Evolutionary conservation across 305 asterid species (phyloP), one percentile per base, ranked within the genome.

Genomic region (Striga hermonthica): DNA sequence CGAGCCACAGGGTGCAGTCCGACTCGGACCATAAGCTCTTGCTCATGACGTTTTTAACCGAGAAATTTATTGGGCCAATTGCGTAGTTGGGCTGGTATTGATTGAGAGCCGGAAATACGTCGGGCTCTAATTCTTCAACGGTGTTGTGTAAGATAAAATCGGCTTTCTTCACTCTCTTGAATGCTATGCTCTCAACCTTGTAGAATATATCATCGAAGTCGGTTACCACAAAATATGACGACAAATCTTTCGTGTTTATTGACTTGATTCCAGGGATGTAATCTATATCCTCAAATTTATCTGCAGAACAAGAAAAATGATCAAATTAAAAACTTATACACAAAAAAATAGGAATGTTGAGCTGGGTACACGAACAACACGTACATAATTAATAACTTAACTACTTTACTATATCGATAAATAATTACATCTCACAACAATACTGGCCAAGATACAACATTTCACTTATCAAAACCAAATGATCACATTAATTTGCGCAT

Each of bases 121-220:
- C 72, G 5, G 37, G 45, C 70, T 85, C 95, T 36, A 85, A 69
- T 62, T 83, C 92, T n/a, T 83, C 68, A 1, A 84, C 71, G 0
- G 92, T 83, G 79, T 87, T 87, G 47, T 80, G 76, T 9, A 85
- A 34, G 53, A 85, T 66, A 9, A 85, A 68, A 64, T 87, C 88
- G 5, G 89, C 80, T 7, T 48, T 75, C 60, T 70, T 78, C 5
- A 73, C 81, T 38, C 76, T 77, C 14, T 59, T 63, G 13, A 84
- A 82, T 2, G 83, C 80, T 7, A 0, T 11, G 0, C 13, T 4
- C 38, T 3, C 1, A 3, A 5, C 5, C 10, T 57, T 36, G 41
- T 57, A 57, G 3, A 11, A 4, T 16, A 22, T 9, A 8, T 16
- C 9, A 5, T 13, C 5, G 0, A 5, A 35, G 0, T 9, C 61